Percentiles rank a stretch among this genome's conserved stretches.
These are phyloP conservation scores for Phytophthora pisi DNA, from an alignment of 352 stramenopile genomes.

Conservation along the genomic window DNA sequence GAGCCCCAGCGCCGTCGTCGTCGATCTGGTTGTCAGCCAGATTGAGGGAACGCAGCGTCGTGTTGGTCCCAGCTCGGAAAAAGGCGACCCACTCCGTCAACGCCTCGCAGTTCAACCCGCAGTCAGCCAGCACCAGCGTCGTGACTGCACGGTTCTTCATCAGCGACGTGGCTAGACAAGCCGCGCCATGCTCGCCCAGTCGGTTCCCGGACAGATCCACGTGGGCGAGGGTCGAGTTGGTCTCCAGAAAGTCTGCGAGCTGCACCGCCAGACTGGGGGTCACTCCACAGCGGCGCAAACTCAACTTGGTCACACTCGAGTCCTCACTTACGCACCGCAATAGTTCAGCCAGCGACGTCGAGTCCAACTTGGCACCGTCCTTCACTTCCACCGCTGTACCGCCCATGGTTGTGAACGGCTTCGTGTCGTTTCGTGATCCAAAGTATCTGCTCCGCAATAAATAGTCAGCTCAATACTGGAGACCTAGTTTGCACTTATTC, in stretches of 20 bases:
- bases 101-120: slow-evolving; percentile 36
- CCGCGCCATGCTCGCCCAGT: slow-evolving; percentile 43
- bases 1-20: slow-evolving; percentile 30
- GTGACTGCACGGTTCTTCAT: slow-evolving; percentile 37
- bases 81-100: slow-evolving; percentile 37
- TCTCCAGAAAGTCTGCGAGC: slow-evolving; percentile 55
- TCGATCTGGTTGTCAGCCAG: slow-evolving; percentile 53
- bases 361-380: slow-evolving; percentile 39
- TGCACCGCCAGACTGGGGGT: slow-evolving; percentile 49
- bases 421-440: slow-evolving; percentile 6
- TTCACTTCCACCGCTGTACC: slow-evolving; percentile 6
- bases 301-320: slow-evolving; percentile 18
- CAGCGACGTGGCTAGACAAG: slow-evolving; percentile 43
- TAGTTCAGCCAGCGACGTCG: slow-evolving; percentile 24
- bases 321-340: slow-evolving; percentile 26
- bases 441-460: slow-evolving; percentile 7
- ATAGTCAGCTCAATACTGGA: slow-evolving; percentile 2
- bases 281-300: slow-evolving; percentile 35
- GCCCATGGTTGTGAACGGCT: not conserved
- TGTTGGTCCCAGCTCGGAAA: slow-evolving; percentile 32
- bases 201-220: slow-evolving; percentile 47
- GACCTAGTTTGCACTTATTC: slow-evolving; percentile 13
- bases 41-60: slow-evolving; percentile 36
- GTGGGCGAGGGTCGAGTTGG: slow-evolving; percentile 42
- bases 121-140: slow-evolving; percentile 36